Base-by-base conservation (phyloP, 1,139 yeast genomes). In the Geotrichum restrictum region DNA sequence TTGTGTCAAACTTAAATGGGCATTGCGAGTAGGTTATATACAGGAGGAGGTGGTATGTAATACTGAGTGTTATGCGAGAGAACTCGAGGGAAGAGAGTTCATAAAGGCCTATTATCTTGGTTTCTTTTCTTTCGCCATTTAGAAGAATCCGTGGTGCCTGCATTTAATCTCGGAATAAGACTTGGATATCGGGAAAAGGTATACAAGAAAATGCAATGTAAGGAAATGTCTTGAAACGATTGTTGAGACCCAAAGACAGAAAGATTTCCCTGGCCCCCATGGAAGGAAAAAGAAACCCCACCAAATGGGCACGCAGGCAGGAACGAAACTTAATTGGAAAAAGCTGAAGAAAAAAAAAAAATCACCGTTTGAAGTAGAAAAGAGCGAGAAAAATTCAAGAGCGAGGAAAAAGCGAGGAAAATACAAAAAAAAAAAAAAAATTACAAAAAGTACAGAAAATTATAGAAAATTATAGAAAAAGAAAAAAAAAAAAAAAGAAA, bases 51-150 rank as follows among this genome's bases (percentile, higher is more conserved):
- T 24, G 31, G 46, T 42, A 29, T 36, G 24, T n/a, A n/a, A n/a
- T n/a, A n/a, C n/a, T n/a, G n/a, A n/a, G n/a, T 42, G 46, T 42
- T 24, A 42, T 29, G 19, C 38, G 19, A 22, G 44, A 40, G 22
- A 16, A 40, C 19, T 27, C 18, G 7, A 31, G 27, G 24, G 47
- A 44, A 7, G 22, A 19, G 29, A 44, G 29, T 18, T 18, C 11
- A 21, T 22, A 44, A 44, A 31, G 37, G 33, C 29, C 7, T 24
- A 8, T 8, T 24, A 24, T 24, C 29, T 24, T 24, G 29, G 29
- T 24, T 8, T 24, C 29, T 24, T 24, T 24, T 24, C 7, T 8
- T 5, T 24, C 29, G 29, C 29, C 29, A 24, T 24, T 24, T 5
- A 24, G 29, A 24, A 24, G 7, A 5, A 5, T 5, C 8, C 29